These are phyloP conservation scores for Leucocoprinus birnbaumii DNA, from an alignment of 768 basidiomycete genomes.

Conservation along the genomic window DNA sequence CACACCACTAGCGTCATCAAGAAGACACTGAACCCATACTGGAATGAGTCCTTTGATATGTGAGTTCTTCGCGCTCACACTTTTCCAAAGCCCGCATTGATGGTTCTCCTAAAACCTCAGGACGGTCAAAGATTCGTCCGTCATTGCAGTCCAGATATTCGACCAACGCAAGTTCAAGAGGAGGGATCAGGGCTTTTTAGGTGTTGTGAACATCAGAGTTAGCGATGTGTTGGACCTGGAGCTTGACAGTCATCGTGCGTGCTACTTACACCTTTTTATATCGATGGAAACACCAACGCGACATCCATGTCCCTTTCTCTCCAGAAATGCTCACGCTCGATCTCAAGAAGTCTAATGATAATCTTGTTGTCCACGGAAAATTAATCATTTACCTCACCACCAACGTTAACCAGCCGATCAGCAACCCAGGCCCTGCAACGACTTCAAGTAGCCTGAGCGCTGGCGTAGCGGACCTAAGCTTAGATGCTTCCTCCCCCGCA, in stretches of 20 bases:
- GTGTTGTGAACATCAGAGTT: slow-evolving; percentile 94
- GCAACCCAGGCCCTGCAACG: slow-evolving; percentile 80
- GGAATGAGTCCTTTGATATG: slow-evolving; percentile 99
- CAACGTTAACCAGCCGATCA: slow-evolving; percentile 80
- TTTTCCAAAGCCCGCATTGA: slow-evolving; percentile 8
- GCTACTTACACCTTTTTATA: neutral
- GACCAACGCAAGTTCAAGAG: slow-evolving; percentile 99
- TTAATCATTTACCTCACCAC: slow-evolving; percentile 96
- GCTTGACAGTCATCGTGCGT: slow-evolving; percentile 87
- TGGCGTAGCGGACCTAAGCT: slow-evolving; percentile 57
- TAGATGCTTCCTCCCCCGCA: slow-evolving; percentile 51
- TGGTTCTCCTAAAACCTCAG: slow-evolving; percentile 37
- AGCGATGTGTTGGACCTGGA: slow-evolving; percentile 90
- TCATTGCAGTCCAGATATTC: slow-evolving; percentile 97
- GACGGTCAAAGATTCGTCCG: slow-evolving; percentile 95
- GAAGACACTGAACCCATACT: slow-evolving; percentile 92
- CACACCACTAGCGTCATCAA: slow-evolving; percentile 97
- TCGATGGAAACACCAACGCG: neutral
- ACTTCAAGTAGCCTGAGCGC: slow-evolving; percentile 49
- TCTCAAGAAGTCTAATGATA: slow-evolving; percentile 98
- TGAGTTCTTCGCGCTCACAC: slow-evolving; percentile 32
- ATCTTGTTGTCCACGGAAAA: slow-evolving; percentile 96
- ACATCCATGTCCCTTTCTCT: neutral
- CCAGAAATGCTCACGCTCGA: slow-evolving; percentile 96
- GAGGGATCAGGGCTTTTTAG: slow-evolving; percentile 96